Percentiles rank a stretch among this genome's conserved stretches.
Conservation (phyloP, 1,284 basidiomycete species). For the Fomes fomentarius region DNA sequence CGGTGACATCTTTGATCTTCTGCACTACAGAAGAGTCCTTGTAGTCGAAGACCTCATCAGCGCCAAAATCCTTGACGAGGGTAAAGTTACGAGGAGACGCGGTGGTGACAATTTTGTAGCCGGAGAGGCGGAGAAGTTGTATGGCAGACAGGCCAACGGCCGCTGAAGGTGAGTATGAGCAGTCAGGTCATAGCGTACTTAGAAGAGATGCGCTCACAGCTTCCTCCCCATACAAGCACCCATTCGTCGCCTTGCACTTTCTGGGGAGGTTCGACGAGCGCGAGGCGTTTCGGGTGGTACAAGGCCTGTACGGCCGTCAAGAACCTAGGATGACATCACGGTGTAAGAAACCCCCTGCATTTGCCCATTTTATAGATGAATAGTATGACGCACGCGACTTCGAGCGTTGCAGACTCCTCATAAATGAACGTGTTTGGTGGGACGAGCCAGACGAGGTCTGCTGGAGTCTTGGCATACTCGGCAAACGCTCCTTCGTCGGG, state of each 20-base stretch:
- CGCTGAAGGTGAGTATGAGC: conserved; percentile 7
- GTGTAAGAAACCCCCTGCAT: no score
- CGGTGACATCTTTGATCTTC: conserved; percentile 29
- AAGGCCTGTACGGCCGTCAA: conserved; percentile 42
- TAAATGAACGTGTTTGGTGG: conserved; percentile 30
- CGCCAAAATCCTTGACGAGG: conserved; percentile 44
- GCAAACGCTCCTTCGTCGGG: conserved; percentile 38
- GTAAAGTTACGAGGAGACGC: conserved; percentile 43
- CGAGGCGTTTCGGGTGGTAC: conserved; percentile 29
- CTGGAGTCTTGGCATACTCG: conserved; percentile 41
- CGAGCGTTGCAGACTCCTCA: conserved; percentile 39
- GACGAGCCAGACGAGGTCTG: conserved; percentile 36
- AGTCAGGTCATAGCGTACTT: neutral
- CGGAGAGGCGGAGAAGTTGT: conserved; percentile 45
- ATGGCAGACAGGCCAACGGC: conserved; percentile 46
- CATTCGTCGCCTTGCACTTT: conserved; percentile 25
- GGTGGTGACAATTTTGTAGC: conserved; percentile 44
- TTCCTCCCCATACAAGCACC: conserved; percentile 36
- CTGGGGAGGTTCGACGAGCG: conserved; percentile 26
- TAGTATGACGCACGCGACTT: no score
- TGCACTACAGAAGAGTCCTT: conserved; percentile 24
- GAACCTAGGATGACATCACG: no score
- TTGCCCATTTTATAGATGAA: no score
- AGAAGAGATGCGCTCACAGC: conserved; percentile 27
- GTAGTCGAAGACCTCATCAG: conserved; percentile 42